Conservation (phyloP, 345 rosid species). For the Linum lewisii region DNA sequence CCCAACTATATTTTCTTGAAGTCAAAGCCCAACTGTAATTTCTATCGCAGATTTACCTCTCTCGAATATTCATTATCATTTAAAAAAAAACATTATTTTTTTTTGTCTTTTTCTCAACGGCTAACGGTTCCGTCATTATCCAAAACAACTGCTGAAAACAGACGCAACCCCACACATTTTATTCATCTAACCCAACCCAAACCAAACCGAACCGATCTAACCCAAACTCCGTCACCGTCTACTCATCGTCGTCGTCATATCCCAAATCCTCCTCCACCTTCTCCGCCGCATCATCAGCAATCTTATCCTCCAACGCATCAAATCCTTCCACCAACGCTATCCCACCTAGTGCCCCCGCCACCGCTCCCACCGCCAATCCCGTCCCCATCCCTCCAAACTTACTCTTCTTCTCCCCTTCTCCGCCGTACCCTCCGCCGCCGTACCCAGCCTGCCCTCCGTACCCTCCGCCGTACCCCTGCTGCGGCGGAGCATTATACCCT, state of each 20-base stretch:
- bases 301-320: constrained; percentile 56
- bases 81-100: too few relatives aligned
- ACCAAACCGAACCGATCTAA: too few relatives aligned
- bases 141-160: too few relatives aligned
- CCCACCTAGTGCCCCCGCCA: constrained; percentile 69
- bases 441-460: constrained; percentile 12
- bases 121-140: too few relatives aligned
- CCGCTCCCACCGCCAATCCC: constrained; percentile 81
- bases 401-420: constrained; percentile 36
- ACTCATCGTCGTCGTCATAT: not conserved
- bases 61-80: too few relatives aligned
- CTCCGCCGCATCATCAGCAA: constrained; percentile 13
- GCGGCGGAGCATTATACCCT: constrained; percentile 18
- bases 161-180: not conserved
- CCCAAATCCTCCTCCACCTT: constrained; percentile 5
- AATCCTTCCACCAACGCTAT: constrained; percentile 61
- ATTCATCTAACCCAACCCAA: not conserved
- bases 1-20: too few relatives aligned
- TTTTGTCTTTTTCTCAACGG: too few relatives aligned
- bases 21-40: too few relatives aligned
- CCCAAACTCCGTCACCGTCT: too few relatives aligned
- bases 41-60: too few relatives aligned
- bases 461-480: constrained; percentile 16
- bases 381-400: constrained; percentile 54
- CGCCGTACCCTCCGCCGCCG: constrained; percentile 14